Conservation (phyloP, 2,329 filamentous ascomycete species). For the Epichloe gansuensis region DNA sequence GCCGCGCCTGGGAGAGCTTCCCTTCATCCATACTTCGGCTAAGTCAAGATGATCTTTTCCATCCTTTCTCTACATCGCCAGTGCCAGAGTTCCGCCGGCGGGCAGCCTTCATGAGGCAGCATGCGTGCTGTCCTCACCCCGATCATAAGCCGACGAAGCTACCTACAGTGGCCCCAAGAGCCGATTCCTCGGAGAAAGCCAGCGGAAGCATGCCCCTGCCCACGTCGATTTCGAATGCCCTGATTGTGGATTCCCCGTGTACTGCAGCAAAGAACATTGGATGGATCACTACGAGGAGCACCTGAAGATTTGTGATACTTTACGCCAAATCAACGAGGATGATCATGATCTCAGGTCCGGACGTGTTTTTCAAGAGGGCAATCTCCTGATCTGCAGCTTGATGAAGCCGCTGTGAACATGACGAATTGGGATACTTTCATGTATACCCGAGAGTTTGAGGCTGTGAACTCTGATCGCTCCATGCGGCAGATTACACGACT, state of each 20-base stretch:
- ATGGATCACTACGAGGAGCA: constrained; percentile 91
- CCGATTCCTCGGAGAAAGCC: constrained; percentile 45
- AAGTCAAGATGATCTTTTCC: constrained; percentile 74
- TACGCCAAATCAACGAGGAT: constrained; percentile 92
- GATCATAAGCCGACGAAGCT: constrained; percentile 67
- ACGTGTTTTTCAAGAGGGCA: constrained; percentile 84
- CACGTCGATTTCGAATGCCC: constrained; percentile 92
- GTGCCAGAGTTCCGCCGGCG: constrained; percentile 77
- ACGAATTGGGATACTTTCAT: constrained; percentile 97
- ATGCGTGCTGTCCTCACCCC: constrained; percentile 88
- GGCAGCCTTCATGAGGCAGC: constrained; percentile 82
- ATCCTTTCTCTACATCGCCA: constrained; percentile 80
- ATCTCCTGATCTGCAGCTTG: constrained; percentile 79
- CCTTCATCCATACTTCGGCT: constrained; percentile 28
- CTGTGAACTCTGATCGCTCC: constrained; percentile 79
- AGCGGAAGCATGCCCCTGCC: constrained; percentile 53
- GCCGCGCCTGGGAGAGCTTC: constrained; percentile 13
- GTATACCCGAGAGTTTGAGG: constrained; percentile 83
- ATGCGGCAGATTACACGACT: constrained; percentile 89
- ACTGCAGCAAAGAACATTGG: constrained; percentile 92
- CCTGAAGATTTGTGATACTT: constrained; percentile 79
- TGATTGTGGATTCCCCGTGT: constrained; percentile 87
- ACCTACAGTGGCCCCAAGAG: constrained; percentile 51
- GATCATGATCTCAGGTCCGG: constrained; percentile 90
- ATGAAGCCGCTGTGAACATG: constrained; percentile 91